Evolutionary conservation across 1,139 yeast genomes (phyloP).

Genomic region (Saccharomyces hybrid): DNA sequence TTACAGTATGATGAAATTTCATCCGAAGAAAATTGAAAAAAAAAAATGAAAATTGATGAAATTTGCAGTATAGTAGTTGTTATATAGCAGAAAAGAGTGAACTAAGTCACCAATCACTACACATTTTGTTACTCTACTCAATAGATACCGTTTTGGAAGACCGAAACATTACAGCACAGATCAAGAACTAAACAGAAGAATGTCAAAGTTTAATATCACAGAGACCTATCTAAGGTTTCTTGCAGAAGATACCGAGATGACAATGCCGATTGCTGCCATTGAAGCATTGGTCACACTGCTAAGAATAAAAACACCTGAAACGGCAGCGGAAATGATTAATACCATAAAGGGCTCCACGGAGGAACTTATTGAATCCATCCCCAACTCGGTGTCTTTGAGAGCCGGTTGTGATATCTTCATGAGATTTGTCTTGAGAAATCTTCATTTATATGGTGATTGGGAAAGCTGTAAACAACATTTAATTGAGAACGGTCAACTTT

Average conservation of each 20-base stretch:
- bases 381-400: conserved; percentile 83
- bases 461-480: conserved; percentile 85
- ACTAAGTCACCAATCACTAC: not conserved
- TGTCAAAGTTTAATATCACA: conserved; percentile 63
- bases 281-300: conserved; percentile 84
- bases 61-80: not conserved
- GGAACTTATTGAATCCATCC: conserved; percentile 66
- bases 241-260: conserved; percentile 84
- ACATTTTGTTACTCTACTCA: not conserved
- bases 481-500: conserved; percentile 88
- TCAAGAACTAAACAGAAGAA: conserved; percentile 4
- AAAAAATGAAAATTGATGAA: not conserved
- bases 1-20: not conserved
- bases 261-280: conserved; percentile 99
- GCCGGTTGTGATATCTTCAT: conserved; percentile 98
- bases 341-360: conserved; percentile 70
- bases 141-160: not conserved
- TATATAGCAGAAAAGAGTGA: not conserved
- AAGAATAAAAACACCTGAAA: conserved; percentile 74
- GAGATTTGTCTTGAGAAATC: conserved; percentile 84
- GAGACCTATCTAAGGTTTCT: conserved; percentile 71
- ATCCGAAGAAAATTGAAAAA: not conserved
- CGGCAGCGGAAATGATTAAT: conserved; percentile 86
- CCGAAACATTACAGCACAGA: not conserved
- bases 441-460: conserved; percentile 88